Base-by-base conservation (phyloP, 352 stramenopile genomes). In the Globisporangium middletonii region DNA sequence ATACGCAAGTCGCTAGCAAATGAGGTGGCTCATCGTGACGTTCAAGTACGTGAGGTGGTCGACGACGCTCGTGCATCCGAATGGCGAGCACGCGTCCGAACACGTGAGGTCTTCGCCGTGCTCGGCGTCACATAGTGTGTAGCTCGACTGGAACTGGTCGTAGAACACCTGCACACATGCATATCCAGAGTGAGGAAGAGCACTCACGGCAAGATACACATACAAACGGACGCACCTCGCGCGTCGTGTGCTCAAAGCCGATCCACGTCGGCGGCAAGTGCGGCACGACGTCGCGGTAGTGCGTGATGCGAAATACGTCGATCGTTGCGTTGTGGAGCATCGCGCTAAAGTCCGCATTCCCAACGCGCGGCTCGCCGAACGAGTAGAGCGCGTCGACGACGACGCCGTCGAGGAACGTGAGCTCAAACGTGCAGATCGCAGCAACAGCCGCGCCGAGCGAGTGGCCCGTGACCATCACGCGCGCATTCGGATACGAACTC, bases 41-140 rank as follows among this genome's bases (percentile, higher is more conserved):
- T 94, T 94, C 54, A 94, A 67, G 68, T 94, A 94, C 54, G 77
- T 91, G 52, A 94, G 73, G 55, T 94, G 84, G 65, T 94, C 84
- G 12, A 91, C 77, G 50, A 94, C 80, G 58, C 84, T 94, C 4
- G 79, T 90, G 65, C 82, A 90, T 7, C 79, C 71, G 37, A 89
- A 88, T 0, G 78, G 76, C 8, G 78, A 86, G 69, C 82, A 92
- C n/a, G 66, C 60, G 52, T 92, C 66, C 27, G 80, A 89, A 61
- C 84, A 94, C 2, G 51, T 61, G 1, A 69, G 62, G 49, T 94
- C 84, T 78, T 94, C 84, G 5, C 79, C 79, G 46, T 84, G 60
- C 16, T 53, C 65, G 1, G 68, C 69, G 52, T 81, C 79, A 50
- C 84, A 94, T 0, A 81, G 64, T 44, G 62, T 71, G 60, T 86